These are phyloP conservation scores for Arabidopsis lyrata DNA, from an alignment of 441 rosid genomes.

Conservation along the genomic window DNA sequence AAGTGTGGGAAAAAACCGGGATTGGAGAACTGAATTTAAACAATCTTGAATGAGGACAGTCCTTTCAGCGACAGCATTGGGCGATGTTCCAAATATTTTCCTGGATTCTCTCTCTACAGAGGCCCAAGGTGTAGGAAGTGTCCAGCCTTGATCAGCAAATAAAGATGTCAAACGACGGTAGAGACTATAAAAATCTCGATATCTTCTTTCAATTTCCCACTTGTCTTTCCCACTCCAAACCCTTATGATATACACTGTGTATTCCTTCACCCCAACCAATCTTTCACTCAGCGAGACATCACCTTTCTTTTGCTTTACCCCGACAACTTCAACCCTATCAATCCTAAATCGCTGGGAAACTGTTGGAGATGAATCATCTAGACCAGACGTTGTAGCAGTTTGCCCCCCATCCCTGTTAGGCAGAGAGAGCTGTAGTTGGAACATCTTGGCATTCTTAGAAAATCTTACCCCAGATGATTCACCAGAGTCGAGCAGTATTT, in stretches of 20 bases:
- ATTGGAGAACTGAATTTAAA: slow-evolving; percentile 70
- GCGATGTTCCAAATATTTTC: slow-evolving; percentile 87
- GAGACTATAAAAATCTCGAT: slow-evolving; percentile 89
- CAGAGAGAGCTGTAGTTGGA: slow-evolving; percentile 56
- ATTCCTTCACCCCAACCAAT: slow-evolving; percentile 95
- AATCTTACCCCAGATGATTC: slow-evolving; percentile 78
- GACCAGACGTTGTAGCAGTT: slow-evolving; percentile 82
- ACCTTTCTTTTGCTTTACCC: slow-evolving; percentile 93
- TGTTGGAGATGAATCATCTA: slow-evolving; percentile 52
- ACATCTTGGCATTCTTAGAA: slow-evolving; percentile 58
- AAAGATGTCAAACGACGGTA: slow-evolving; percentile 80
- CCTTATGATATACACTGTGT: slow-evolving; percentile 79
- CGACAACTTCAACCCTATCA: slow-evolving; percentile 87
- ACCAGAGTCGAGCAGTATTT: slow-evolving; percentile 79
- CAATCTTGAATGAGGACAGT: slow-evolving; percentile 90
- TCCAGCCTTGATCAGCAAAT: slow-evolving; percentile 80
- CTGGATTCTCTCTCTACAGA: slow-evolving; percentile 84
- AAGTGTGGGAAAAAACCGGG: slow-evolving; percentile 60
- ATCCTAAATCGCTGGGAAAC: slow-evolving; percentile 55
- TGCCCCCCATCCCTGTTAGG: slow-evolving; percentile 79
- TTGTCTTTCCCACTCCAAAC: slow-evolving; percentile 81
- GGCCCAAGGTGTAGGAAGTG: slow-evolving; percentile 88
- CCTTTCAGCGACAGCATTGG: slow-evolving; percentile 85
- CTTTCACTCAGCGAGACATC: slow-evolving; percentile 92
- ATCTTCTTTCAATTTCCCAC: slow-evolving; percentile 96